phyloP scores from a whole-genome alignment of 768 basidiomycete genomes.

The Collybia nuda region DNA sequence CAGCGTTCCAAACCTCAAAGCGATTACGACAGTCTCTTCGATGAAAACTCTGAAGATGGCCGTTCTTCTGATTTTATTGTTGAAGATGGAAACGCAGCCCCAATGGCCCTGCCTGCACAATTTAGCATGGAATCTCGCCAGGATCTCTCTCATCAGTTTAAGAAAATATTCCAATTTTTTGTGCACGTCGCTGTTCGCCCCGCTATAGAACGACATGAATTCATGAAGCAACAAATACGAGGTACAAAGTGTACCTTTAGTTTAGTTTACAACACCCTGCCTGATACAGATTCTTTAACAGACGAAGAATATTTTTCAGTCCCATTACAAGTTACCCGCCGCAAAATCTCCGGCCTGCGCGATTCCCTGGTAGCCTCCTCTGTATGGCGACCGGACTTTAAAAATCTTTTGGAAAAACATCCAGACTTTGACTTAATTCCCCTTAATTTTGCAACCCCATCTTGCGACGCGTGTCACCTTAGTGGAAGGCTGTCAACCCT shows the following conservation, averaged over 20 bases:
- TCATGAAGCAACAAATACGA: conserved; percentile 53
- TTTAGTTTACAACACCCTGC: background rate
- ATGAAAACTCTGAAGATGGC: conserved; percentile 37
- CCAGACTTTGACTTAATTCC: conserved; percentile 58
- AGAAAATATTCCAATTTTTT: conserved; percentile 85
- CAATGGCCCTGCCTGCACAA: conserved; percentile 57
- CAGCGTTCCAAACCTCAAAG: conserved; percentile 43
- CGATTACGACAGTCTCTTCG: conserved; percentile 34
- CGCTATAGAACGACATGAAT: conserved; percentile 45
- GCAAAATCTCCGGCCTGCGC: conserved; percentile 66
- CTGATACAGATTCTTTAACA: conserved; percentile 11
- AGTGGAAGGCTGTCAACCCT: conserved; percentile 68
- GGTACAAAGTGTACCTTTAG: conserved; percentile 33
- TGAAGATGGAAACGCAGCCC: conserved; percentile 54
- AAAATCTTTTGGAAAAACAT: conserved; percentile 58
- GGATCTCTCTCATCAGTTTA: conserved; percentile 78
- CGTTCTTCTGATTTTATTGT: conserved; percentile 54
- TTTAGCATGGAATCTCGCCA: conserved; percentile 83
- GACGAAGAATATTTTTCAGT: conserved; percentile 74
- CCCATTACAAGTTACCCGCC: conserved; percentile 63
- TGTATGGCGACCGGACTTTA: conserved; percentile 76
- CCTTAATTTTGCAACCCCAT: conserved; percentile 56
- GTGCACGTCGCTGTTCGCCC: conserved; percentile 75
- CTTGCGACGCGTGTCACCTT: conserved; percentile 84
- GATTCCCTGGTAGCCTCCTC: conserved; percentile 85